Percentiles rank a stretch among this genome's conserved stretches.
Conservation (phyloP, 345 rosid species). For the Eucalyptus leucophloia region DNA sequence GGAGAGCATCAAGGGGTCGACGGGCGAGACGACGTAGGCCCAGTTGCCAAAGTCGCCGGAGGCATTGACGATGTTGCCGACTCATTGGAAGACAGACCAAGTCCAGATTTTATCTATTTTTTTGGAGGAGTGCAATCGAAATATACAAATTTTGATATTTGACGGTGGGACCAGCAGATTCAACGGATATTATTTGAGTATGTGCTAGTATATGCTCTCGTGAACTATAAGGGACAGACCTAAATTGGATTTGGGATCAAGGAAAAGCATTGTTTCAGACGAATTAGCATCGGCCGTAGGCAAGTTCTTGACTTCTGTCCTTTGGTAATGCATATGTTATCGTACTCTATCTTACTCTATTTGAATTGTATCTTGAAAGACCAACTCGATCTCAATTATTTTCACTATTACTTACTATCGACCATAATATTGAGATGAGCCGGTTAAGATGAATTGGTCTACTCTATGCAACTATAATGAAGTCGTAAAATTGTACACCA, state of each 20-base stretch:
- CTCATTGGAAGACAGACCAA: background rate
- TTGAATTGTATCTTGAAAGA: too few relatives aligned
- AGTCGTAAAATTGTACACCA: too few relatives aligned
- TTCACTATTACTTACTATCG: too few relatives aligned
- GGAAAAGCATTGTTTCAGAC: too few relatives aligned
- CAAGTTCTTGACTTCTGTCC: too few relatives aligned
- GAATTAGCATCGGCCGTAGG: background rate
- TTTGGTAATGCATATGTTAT: too few relatives aligned
- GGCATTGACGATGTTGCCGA: background rate
- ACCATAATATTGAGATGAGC: too few relatives aligned
- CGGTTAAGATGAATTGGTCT: fast-evolving
- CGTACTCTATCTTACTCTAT: too few relatives aligned
- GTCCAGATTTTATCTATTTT: background rate
- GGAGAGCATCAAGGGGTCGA: background rate
- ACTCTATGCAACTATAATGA: too few relatives aligned
- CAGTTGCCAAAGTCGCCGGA: background rate
- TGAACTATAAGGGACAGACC: background rate
- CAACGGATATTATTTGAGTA: too few relatives aligned
- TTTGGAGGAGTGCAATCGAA: background rate
- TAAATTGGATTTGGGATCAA: background rate
- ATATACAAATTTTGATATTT: background rate
- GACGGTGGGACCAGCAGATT: background rate
- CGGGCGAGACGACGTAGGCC: background rate
- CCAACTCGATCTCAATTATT: too few relatives aligned
- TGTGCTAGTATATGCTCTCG: background rate